Evolutionary conservation across 805 yeast species (phyloP).

Genomic region (Monosporozyma servazzii): DNA sequence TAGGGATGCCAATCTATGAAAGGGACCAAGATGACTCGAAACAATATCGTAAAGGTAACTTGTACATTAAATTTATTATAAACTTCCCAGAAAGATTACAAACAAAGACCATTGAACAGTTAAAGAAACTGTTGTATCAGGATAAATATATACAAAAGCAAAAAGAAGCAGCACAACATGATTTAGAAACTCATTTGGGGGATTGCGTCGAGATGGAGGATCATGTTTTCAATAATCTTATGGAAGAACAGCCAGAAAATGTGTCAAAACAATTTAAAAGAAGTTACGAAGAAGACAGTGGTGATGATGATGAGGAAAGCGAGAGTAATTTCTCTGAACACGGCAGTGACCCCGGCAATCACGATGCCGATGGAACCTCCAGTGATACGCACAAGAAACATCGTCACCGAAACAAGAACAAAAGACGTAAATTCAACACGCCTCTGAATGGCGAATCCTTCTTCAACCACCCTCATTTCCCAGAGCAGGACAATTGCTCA

Average conservation of each 20-base stretch:
- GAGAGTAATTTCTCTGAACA: neutral
- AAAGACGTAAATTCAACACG: neutral
- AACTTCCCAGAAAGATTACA: slow-evolving; percentile 39
- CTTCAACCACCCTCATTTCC: neutral
- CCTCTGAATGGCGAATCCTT: neutral
- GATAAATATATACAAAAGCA: slow-evolving; percentile 15
- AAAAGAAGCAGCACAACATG: slow-evolving; percentile 7
- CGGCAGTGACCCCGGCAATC: neutral
- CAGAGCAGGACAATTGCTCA: slow-evolving; percentile 2
- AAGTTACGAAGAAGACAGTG: neutral
- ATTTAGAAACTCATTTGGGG: slow-evolving; percentile 7
- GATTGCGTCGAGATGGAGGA: slow-evolving; percentile 20
- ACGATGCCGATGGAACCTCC: neutral
- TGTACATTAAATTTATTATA: slow-evolving; percentile 49
- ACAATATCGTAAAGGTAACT: slow-evolving; percentile 38
- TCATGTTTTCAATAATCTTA: slow-evolving; percentile 16
- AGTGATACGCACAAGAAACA: neutral
- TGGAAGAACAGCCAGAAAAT: neutral
- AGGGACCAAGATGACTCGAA: neutral
- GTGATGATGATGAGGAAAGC: neutral
- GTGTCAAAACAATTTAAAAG: slow-evolving; percentile 1
- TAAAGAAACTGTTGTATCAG: slow-evolving; percentile 11
- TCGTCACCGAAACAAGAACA: neutral
- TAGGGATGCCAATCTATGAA: slow-evolving; percentile 50
- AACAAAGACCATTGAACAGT: slow-evolving; percentile 12